Evolutionary conservation across 257 asterid genomes (phyloP).

Genomic region (Gentiana straminea): DNA sequence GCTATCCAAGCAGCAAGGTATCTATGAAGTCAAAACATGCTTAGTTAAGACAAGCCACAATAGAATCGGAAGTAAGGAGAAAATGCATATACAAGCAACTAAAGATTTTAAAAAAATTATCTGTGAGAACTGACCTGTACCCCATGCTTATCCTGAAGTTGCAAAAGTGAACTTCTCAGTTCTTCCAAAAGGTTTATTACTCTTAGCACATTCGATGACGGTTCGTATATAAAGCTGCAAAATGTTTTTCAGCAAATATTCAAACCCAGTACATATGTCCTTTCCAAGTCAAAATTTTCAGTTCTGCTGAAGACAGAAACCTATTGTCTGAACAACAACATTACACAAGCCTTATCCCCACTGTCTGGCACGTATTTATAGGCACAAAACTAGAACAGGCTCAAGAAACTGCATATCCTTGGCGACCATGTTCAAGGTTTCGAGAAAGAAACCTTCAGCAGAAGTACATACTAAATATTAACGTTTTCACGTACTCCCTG

Average conservation of each 20-base stretch:
- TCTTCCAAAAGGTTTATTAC: constrained; percentile 56
- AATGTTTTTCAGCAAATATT: constrained; percentile 1
- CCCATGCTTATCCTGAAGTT: constrained; percentile 88
- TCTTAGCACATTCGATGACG: constrained; percentile 68
- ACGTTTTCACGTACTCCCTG: too few relatives aligned
- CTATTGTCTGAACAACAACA: neutral
- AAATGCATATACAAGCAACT: neutral
- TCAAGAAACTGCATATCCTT: too few relatives aligned
- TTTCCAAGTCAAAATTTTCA: too few relatives aligned
- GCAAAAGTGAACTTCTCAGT: constrained; percentile 55
- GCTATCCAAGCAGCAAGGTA: constrained; percentile 87
- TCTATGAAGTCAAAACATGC: constrained; percentile 31
- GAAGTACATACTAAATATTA: too few relatives aligned
- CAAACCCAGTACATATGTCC: too few relatives aligned
- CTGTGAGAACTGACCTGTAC: constrained; percentile 47
- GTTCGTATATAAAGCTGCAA: constrained; percentile 78
- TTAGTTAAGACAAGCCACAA: constrained; percentile 3
- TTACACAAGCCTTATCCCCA: too few relatives aligned
- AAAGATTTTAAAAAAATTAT: neutral
- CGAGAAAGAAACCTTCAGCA: too few relatives aligned
- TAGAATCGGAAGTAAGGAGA: neutral
- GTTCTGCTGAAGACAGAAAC: neutral
- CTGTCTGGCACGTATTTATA: too few relatives aligned
- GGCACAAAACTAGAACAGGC: too few relatives aligned
- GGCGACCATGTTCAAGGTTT: too few relatives aligned